These are phyloP conservation scores for Pisolithus sp. DNA, from an alignment of 768 basidiomycete species.

Conservation along the genomic window DNA sequence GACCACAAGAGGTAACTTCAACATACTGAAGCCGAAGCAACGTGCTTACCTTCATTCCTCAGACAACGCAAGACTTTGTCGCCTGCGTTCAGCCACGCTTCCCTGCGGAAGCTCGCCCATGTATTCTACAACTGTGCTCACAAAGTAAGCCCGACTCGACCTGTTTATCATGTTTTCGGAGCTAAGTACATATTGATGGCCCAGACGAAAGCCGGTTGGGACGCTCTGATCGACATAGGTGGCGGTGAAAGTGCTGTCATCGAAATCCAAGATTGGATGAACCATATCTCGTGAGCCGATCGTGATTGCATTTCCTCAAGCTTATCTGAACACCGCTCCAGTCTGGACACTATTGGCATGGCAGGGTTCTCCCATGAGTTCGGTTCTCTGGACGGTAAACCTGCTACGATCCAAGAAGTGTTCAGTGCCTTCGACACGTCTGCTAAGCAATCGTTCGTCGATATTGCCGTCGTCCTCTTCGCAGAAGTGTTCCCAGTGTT, in stretches of 20 bases:
- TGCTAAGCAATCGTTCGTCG: not conserved
- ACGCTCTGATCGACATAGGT: constrained; percentile 10
- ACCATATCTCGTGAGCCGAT: constrained; percentile 16
- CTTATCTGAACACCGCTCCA: too few species aligned
- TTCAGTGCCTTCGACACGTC: too few species aligned
- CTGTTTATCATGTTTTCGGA: not conserved
- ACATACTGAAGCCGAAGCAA: not conserved
- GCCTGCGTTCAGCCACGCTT: constrained; percentile 21
- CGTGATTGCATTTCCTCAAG: too few species aligned
- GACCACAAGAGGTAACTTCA: constrained; percentile 33
- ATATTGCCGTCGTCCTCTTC: not conserved
- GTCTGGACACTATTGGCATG: too few species aligned
- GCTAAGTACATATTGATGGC: constrained; percentile 10
- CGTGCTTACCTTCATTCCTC: not conserved
- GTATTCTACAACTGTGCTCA: constrained; percentile 25
- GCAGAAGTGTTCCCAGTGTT: too few species aligned
- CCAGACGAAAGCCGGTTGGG: constrained; percentile 24
- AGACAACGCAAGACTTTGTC: constrained; percentile 25
- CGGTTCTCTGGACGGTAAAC: too few species aligned
- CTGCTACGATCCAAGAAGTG: too few species aligned
- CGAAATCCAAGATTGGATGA: constrained; percentile 33
- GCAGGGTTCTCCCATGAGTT: too few species aligned
- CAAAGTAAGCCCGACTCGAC: constrained; percentile 12
- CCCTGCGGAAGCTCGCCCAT: constrained; percentile 17
- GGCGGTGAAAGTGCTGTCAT: constrained; percentile 17